These are phyloP conservation scores for Orbilia blumenaviensis DNA, from an alignment of 2,329 filamentous ascomycete species.

Conservation along the genomic window DNA sequence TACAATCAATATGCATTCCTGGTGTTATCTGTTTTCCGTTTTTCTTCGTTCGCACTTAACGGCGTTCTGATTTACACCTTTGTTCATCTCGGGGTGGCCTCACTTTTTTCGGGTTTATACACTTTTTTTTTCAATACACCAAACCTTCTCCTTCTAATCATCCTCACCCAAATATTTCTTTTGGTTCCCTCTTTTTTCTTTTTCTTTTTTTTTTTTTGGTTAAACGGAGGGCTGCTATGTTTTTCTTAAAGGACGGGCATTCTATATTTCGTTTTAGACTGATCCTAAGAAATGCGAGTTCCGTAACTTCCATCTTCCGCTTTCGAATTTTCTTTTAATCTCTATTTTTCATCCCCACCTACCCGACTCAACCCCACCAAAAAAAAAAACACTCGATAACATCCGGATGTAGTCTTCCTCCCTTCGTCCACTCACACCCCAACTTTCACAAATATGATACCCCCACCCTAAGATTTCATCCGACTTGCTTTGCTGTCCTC, in stretches of 20 bases:
- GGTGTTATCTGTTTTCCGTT: conserved; percentile 52
- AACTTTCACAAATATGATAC: conserved; percentile 23
- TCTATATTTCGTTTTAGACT: conserved; percentile 48
- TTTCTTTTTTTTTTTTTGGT: conserved; percentile 37
- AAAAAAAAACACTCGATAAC: neutral
- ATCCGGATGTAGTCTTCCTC: conserved; percentile 43
- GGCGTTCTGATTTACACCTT: conserved; percentile 39
- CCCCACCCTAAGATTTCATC: neutral
- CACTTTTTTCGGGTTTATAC: conserved; percentile 17
- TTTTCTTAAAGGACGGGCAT: conserved; percentile 40
- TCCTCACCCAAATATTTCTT: neutral
- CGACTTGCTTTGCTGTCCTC: neutral
- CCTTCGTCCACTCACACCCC: conserved; percentile 33
- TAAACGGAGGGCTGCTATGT: conserved; percentile 7
- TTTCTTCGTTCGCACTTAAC: conserved; percentile 35
- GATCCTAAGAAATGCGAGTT: conserved; percentile 51
- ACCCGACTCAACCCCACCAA: neutral
- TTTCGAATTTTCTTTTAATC: neutral
- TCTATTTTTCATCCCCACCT: neutral
- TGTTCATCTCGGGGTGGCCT: conserved; percentile 24
- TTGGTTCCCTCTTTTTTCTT: neutral
- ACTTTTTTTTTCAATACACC: conserved; percentile 14
- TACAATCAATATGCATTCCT: conserved; percentile 39
- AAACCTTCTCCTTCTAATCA: neutral
- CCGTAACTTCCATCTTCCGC: conserved; percentile 41